Evolutionary conservation across 2,329 filamentous ascomycete species (phyloP).

Genomic region (Colletotrichum gloeosporioides): DNA sequence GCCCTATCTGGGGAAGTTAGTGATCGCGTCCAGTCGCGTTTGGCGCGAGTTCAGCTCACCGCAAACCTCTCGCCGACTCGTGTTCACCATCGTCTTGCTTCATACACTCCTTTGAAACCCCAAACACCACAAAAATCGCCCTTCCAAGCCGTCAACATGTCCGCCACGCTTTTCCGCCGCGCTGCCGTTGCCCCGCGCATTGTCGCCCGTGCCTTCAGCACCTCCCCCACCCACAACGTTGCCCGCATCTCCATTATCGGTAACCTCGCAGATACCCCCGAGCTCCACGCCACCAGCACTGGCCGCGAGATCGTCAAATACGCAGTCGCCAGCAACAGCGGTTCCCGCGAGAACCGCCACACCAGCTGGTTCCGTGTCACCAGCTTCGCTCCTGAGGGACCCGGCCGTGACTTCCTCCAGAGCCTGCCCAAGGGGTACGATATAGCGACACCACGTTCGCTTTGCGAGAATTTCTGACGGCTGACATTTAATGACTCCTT

Average conservation of each 20-base stretch:
- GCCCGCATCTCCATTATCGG: conserved; percentile 89
- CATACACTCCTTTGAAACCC: background rate
- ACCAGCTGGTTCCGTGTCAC: conserved; percentile 87
- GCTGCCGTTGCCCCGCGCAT: conserved; percentile 52
- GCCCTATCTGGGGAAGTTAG: background rate
- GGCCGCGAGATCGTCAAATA: conserved; percentile 81
- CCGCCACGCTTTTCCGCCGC: conserved; percentile 57
- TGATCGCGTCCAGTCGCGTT: background rate
- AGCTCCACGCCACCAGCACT: conserved; percentile 71
- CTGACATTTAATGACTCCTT: conserved; percentile 3
- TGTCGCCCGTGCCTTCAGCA: conserved; percentile 75
- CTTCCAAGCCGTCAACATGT: conserved; percentile 35
- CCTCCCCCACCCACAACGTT: conserved; percentile 66
- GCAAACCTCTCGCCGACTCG: background rate
- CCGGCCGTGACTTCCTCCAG: conserved; percentile 74
- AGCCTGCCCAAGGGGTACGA: conserved; percentile 85
- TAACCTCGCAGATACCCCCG: conserved; percentile 80
- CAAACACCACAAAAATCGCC: background rate
- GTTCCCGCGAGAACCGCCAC: conserved; percentile 71
- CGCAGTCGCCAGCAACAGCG: conserved; percentile 72
- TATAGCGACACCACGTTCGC: background rate
- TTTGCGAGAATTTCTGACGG: background rate
- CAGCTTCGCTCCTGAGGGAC: conserved; percentile 72
- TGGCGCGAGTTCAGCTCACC: background rate
- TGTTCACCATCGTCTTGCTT: background rate